Base-by-base conservation (phyloP, 768 basidiomycete species). In the Hygrophoropsis aurantiaca region DNA sequence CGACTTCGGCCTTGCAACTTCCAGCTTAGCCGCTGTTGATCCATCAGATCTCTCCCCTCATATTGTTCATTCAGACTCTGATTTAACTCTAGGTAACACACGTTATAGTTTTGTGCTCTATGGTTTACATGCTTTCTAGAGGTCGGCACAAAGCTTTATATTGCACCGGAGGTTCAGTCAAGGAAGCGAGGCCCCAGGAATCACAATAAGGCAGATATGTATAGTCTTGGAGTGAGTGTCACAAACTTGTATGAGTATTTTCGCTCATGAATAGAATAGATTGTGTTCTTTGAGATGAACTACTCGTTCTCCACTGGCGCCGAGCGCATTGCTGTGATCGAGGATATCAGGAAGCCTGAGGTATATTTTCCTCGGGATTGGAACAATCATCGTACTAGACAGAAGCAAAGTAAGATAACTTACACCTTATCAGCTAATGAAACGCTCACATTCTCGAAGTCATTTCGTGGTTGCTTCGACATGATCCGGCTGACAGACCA, bases 261-360 rank as follows among this genome's bases (percentile, higher is more conserved):
- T 16, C 10, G 18, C 45, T 40, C 5, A 45, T 35, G 4, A 10
- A 50, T 25, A 32, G 27, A 20, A 18, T 51, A 94, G 90, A 84
- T 97, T 54, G 94, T 97, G 11, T 97, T 97, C 67, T 97, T 97
- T 58, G 94, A 97, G 70, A 95, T 97, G 93, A 94, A 91, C 64
- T 90, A 85, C 66, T 58, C 71, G 15, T 92, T 97, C 67, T 71
- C 79, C 10, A 97, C 94, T 0, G 84, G 81, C 2, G 77, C 88
- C 16, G 94, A 97, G 59, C 82, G 94, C 18, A 87, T 89, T 32
- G 82, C 78, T 1, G 91, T 94, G 18, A 75, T 97, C 1, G 87
- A 89, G 55, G 81, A 85, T 41, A 60, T 97, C 23, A 72, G 94
- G 20, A 84, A 81, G 56, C 84, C 84, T 0, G 69, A 75, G 13